Base-by-base conservation (phyloP, 306 rosid genomes). In the Rosa persica region DNA sequence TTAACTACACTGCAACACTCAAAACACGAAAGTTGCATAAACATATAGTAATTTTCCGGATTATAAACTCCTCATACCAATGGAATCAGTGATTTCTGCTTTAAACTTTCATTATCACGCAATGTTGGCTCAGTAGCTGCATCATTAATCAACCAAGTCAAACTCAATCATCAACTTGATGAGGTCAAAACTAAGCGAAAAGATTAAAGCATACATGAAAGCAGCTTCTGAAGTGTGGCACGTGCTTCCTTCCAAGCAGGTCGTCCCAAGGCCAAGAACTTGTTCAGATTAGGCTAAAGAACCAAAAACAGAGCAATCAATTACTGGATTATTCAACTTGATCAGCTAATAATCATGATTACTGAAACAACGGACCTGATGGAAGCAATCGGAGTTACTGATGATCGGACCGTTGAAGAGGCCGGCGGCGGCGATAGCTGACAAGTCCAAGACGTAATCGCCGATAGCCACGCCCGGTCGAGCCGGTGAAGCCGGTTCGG, bases 191-290 rank as follows among this genome's bases (percentile, higher is more conserved):
- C 19, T 30, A 52, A 51, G 6, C 69, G n/a, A 46, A 27, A 4
- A 61, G 12, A 15, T 75, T 44, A 15, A n/a, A 67, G 23, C 81
- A 40, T 69, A 92, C 98, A 87, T 19, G 98, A 95, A 81, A 95
- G 79, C 17, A 95, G 96, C 84, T 87, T 91, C 78, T 92, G 97
- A 77, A 95, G 87, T 4, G 98, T 92, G 47, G 90, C 86, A 71
- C 98, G 97, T 74, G 98, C 98, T 89, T 95, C 98, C 85, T 86
- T 95, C 98, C 98, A 95, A 1, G 97, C 98, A 70, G 96, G 91
- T 25, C 91, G 89, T 84, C 98, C 98, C 83, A 95, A 83, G 8
- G 93, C 93, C 83, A 95, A 81, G 79, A 91, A 93, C 85, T 88
- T 95, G 88, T 95, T 95, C 20, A 95, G 86, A 91, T 91, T 87